These are phyloP conservation scores for Candolleomyces efflorescens DNA, from an alignment of 768 basidiomycete species.

Conservation along the genomic window DNA sequence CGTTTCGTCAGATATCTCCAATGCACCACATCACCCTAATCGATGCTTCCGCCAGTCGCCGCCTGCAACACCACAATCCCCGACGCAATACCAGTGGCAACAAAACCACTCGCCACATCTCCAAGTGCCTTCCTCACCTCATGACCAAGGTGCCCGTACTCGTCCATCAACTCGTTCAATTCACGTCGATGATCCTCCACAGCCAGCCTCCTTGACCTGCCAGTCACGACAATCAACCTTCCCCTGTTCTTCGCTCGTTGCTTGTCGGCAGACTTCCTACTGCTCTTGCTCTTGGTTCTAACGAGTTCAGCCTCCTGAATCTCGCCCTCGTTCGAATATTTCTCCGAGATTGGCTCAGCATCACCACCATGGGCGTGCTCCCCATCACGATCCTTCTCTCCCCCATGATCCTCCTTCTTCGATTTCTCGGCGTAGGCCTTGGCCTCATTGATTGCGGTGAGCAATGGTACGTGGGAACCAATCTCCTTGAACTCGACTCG, in stretches of 20 bases:
- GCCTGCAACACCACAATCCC: slow-evolving; percentile 72
- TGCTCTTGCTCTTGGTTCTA: too few species aligned
- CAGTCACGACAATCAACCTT: slow-evolving; percentile 56
- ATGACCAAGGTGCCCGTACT: slow-evolving; percentile 47
- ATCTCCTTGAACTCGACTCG: slow-evolving; percentile 62
- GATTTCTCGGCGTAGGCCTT: slow-evolving; percentile 6
- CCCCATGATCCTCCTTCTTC: neutral
- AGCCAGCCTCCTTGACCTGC: slow-evolving; percentile 72
- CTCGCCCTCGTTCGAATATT: neutral
- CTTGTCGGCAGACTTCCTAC: neutral
- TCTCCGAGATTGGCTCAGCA: neutral
- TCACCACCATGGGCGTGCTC: neutral
- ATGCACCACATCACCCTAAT: neutral
- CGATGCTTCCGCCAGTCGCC: slow-evolving; percentile 13
- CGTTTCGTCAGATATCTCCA: neutral
- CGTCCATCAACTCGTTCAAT: slow-evolving; percentile 57
- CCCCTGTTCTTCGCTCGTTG: slow-evolving; percentile 16
- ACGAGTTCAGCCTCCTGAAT: neutral
- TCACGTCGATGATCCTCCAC: slow-evolving; percentile 56
- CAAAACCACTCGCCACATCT: slow-evolving; percentile 75
- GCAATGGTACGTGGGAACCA: slow-evolving; percentile 55
- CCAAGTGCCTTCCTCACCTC: slow-evolving; percentile 84
- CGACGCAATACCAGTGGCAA: slow-evolving; percentile 52
- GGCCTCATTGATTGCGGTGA: slow-evolving; percentile 50
- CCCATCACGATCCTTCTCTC: neutral